Percentiles rank a stretch among this genome's conserved stretches.
Conservation (phyloP, 1,284 basidiomycete species). For the Bondarzewia mesenterica region DNA sequence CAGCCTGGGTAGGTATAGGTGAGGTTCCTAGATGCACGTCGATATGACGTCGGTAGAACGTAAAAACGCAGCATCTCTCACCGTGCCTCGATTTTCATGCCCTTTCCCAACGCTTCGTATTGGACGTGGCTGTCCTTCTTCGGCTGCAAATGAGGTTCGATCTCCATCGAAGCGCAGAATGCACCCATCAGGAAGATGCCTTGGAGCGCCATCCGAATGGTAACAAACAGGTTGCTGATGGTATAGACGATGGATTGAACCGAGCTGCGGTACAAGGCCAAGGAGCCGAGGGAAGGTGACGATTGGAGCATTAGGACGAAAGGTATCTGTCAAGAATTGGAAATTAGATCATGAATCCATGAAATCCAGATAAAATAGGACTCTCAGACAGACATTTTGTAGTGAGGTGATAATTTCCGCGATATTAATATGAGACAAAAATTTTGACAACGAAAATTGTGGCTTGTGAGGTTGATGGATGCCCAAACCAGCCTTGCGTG, state of each 20-base stretch:
- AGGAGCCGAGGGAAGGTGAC: conserved; percentile 67
- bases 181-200: conserved; percentile 77
- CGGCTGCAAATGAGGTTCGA: conserved; percentile 61
- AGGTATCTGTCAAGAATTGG: conserved; percentile 43
- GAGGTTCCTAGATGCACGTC: conserved; percentile 37
- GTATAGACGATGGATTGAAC: conserved; percentile 65
- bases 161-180: conserved; percentile 63
- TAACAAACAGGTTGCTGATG: conserved; percentile 49
- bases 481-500: conserved; percentile 48
- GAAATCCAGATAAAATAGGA: conserved; percentile 7
- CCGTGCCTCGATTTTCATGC: conserved; percentile 66
- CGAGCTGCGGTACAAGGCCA: conserved; percentile 69
- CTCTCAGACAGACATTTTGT: conserved; percentile 57
- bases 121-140: conserved; percentile 35
- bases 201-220: conserved; percentile 65
- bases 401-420: conserved; percentile 54
- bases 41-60: neutral
- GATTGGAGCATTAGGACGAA: conserved; percentile 62
- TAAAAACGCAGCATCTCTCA: conserved; percentile 20
- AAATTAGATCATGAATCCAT: conserved; percentile 5
- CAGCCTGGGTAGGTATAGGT: conserved; percentile 73
- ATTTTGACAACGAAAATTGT: conserved; percentile 11
- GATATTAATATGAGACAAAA: conserved; percentile 50
- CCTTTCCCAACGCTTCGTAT: conserved; percentile 38
- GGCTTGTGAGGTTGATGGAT: conserved; percentile 35